Conservation (phyloP, 306 rosid species). For the Cucumis melo region DNA sequence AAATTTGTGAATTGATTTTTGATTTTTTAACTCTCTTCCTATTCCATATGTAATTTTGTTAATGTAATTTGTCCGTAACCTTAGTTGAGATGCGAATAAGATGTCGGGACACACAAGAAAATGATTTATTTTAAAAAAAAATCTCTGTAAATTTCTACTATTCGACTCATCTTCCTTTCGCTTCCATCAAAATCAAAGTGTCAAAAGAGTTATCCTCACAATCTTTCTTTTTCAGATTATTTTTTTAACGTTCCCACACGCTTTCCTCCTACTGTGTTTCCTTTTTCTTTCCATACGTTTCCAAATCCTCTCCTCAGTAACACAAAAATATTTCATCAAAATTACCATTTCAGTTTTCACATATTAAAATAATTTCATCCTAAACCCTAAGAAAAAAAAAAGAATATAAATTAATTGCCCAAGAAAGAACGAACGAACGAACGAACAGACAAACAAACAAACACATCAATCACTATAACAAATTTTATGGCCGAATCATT, state of each 20-base stretch:
- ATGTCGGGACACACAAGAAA: too few species aligned
- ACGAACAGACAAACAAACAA: not conserved
- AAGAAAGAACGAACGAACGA: not conserved
- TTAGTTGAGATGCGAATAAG: too few species aligned
- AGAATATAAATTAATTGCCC: not conserved
- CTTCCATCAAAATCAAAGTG: not conserved
- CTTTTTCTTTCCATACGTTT: too few species aligned
- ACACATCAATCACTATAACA: not conserved
- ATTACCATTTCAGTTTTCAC: not conserved
- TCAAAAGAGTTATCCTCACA: not conserved
- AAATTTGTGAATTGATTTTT: too few species aligned
- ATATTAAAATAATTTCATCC: not conserved
- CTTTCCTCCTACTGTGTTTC: not conserved
- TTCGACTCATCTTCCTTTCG: not conserved
- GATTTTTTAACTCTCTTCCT: too few species aligned
- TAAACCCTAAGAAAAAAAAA: not conserved
- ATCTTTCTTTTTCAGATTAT: not conserved
- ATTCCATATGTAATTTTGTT: too few species aligned
- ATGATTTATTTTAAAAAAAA: too few species aligned
- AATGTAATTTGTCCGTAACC: too few species aligned
- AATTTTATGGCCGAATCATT: not conserved
- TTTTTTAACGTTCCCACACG: not conserved
- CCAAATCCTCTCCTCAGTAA: not conserved
- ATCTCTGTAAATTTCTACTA: not conserved
- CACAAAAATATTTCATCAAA: not conserved